Base-by-base conservation (phyloP, 768 basidiomycete species). In the Boletus sp. region DNA sequence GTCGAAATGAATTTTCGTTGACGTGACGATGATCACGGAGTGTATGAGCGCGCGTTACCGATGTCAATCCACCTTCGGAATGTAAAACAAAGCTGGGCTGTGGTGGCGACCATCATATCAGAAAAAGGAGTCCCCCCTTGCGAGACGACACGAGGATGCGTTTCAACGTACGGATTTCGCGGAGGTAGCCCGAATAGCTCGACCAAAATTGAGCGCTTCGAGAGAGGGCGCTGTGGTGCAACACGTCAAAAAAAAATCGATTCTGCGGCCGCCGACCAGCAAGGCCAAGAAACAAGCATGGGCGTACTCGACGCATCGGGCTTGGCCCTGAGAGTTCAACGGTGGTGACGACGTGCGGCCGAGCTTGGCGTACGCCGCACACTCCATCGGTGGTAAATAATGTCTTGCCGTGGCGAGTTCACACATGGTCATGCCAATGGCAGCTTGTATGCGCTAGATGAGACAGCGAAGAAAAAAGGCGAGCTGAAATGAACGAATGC, bases 181-280 rank as follows among this genome's bases (percentile, higher is more conserved):
- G 82, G 50, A 92, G 77, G 71, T 92, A 90, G 0, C 90, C 90
- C 3, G 90, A 92, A 70, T 90, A 91, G 55, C 87, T 90, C 4
- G 90, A 90, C 90, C 90, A 92, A 64, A 85, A 87, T 64, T 92
- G 90, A 8, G 89, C 83, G 66, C 90, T 91, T 48, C 89, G 77
- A 15, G 89, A 84, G 10, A 92, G 71, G 12, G 90, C 87, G 54
- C 89, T 91, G 61, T 44, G 6, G 18, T 11, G 17, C 24, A 32
- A n/a, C 2, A 35, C 1, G 52, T 60, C 51, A 62, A 56, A 9
- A 35, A 24, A 24, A n/a, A n/a, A n/a, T 20, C 14, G 7, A 30
- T 44, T 54, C 36, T 45, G 48, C 49, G 45, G 54, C 39, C 4
- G 36, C 17, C n/a, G 20, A 9, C 37, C 24, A 17, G 14, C 36